A percentile compares a stretch with the other conserved stretches of the same genome.
These are phyloP conservation scores for Nicotiana rustica DNA, from an alignment of 305 asterid species.

Conservation along the genomic window DNA sequence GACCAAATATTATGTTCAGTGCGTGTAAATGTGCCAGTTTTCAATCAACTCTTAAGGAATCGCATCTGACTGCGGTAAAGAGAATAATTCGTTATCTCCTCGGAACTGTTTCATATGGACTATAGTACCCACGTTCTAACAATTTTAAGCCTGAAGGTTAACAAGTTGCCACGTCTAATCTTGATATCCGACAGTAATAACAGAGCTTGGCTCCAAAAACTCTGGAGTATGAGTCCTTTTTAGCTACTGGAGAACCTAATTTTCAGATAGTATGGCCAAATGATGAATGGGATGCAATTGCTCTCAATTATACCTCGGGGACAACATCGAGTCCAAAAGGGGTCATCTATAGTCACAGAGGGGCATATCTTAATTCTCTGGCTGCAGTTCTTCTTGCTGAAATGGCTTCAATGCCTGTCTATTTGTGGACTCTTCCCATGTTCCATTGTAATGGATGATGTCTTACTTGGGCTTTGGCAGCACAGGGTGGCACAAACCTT, in stretches of 20 bases:
- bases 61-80: too few relatives aligned
- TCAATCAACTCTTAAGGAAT: too few relatives aligned
- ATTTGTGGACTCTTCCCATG: slow-evolving; percentile 37
- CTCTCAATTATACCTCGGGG: slow-evolving; percentile 43
- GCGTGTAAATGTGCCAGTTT: too few relatives aligned
- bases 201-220: not conserved
- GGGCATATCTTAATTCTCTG: slow-evolving; percentile 39
- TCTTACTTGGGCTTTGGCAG: slow-evolving; percentile 34
- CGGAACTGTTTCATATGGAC: too few relatives aligned
- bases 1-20: too few relatives aligned
- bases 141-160: too few relatives aligned
- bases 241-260: slow-evolving; percentile 27
- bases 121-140: too few relatives aligned
- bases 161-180: slow-evolving; percentile 34
- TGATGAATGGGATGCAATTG: slow-evolving; percentile 39
- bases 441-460: slow-evolving; percentile 36
- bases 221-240: slow-evolving; percentile 35
- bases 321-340: slow-evolving; percentile 44
- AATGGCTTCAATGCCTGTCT: slow-evolving; percentile 39
- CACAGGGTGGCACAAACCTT: slow-evolving; percentile 35
- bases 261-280: slow-evolving; percentile 38
- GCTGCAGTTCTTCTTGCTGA: slow-evolving; percentile 34
- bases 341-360: slow-evolving; percentile 39
- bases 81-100: too few relatives aligned
- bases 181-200: slow-evolving; percentile 10